Evolutionary conservation across 768 basidiomycete genomes (phyloP).

Genomic region (Strobilomyces dryophilus): DNA sequence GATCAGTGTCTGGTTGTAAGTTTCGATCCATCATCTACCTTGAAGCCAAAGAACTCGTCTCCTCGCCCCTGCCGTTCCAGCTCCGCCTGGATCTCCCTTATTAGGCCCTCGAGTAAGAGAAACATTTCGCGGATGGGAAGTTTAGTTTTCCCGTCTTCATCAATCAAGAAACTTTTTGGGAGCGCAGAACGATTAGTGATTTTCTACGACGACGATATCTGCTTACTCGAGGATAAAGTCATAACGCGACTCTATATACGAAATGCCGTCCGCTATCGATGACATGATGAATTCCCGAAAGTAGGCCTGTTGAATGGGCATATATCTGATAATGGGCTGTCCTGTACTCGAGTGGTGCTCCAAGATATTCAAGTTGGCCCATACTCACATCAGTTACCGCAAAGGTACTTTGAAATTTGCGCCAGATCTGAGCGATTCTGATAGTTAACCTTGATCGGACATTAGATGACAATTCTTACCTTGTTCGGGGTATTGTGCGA

Average conservation of each 20-base stretch:
- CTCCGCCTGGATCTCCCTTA: constrained; percentile 34
- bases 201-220: not conserved
- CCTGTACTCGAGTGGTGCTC: not conserved
- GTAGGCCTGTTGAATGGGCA: constrained; percentile 18
- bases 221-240: constrained; percentile 37
- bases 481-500: constrained; percentile 40
- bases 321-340: constrained; percentile 27
- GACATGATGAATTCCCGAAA: constrained; percentile 33
- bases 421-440: constrained; percentile 16
- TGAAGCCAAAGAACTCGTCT: constrained; percentile 41
- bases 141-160: constrained; percentile 34
- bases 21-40: constrained; percentile 21
- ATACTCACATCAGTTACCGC: constrained; percentile 19
- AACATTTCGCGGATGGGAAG: constrained; percentile 38
- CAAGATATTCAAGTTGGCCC: not conserved
- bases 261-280: constrained; percentile 43
- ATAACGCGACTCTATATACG: constrained; percentile 41
- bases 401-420: constrained; percentile 21
- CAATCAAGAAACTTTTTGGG: constrained; percentile 37
- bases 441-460: not conserved
- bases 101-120: constrained; percentile 30
- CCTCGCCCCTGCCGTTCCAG: constrained; percentile 33
- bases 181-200: not conserved
- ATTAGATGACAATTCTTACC: constrained; percentile 18
- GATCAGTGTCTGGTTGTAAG: not conserved